These are phyloP conservation scores for Aschersonia sp. DNA, from an alignment of 2,329 filamentous ascomycete genomes.

Conservation along the genomic window DNA sequence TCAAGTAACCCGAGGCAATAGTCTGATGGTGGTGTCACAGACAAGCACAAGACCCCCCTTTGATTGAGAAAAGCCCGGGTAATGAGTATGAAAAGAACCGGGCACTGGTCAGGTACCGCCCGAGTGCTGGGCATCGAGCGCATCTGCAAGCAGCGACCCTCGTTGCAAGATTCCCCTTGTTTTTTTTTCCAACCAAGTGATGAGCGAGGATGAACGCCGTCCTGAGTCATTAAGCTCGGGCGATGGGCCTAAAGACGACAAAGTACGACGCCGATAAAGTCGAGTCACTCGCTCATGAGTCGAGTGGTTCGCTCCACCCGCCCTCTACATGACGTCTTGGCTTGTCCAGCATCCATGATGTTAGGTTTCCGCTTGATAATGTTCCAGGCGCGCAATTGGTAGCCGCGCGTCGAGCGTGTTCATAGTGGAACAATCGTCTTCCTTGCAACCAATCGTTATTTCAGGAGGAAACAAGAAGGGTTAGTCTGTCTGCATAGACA, in stretches of 20 bases:
- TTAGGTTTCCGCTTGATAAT: not conserved
- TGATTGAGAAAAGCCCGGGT: too few species aligned
- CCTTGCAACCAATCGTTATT: not conserved
- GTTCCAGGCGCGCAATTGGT: not conserved
- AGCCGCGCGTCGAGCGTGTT: not conserved
- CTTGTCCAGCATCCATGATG: not conserved
- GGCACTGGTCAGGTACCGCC: too few species aligned
- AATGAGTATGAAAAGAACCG: too few species aligned
- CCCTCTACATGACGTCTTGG: not conserved
- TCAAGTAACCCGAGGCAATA: not conserved
- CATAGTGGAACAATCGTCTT: not conserved
- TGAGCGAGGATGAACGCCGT: not conserved
- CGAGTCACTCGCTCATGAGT: not conserved
- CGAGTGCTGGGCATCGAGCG: too few species aligned
- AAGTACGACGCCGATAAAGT: not conserved
- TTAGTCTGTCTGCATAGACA: not conserved
- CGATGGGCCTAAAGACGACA: not conserved
- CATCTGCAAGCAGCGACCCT: not conserved
- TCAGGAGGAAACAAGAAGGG: not conserved
- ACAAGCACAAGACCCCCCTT: too few species aligned
- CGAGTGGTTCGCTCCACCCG: not conserved
- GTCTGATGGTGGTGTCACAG: not conserved
- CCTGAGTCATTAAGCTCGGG: not conserved
- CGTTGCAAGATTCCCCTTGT: not conserved
- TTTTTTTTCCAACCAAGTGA: not conserved